Evolutionary conservation across 2,329 filamentous ascomycete species (phyloP).

Genomic region (Paecilomyces formosus): DNA sequence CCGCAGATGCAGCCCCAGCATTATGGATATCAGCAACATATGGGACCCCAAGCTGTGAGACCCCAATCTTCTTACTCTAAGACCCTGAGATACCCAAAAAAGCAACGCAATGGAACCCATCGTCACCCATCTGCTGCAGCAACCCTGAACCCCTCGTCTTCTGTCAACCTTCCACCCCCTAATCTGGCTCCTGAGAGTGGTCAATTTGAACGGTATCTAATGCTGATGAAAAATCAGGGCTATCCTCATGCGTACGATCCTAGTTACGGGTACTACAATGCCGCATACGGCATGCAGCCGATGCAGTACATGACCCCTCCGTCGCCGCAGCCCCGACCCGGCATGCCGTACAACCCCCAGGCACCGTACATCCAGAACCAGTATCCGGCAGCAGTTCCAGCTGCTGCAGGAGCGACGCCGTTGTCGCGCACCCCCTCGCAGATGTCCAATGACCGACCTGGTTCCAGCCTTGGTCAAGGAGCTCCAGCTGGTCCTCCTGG

Average conservation of each 20-base stretch:
- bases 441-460: constrained; percentile 60
- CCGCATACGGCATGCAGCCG: constrained; percentile 32
- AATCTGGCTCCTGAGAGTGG: constrained; percentile 63
- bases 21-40: constrained; percentile 50
- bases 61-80: constrained; percentile 28
- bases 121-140: constrained; percentile 10
- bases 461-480: constrained; percentile 55
- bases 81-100: constrained; percentile 24
- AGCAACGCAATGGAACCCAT: constrained; percentile 19
- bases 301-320: constrained; percentile 36
- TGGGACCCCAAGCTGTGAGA: constrained; percentile 56
- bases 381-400: constrained; percentile 39
- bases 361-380: constrained; percentile 44
- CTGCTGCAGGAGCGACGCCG: constrained; percentile 51
- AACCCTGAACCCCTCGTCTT: constrained; percentile 14
- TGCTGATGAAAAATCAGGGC: constrained; percentile 56
- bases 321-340: constrained; percentile 40
- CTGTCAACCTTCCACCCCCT: constrained; percentile 28
- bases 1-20: constrained; percentile 56
- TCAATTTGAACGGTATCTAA: constrained; percentile 68
- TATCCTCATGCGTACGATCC: constrained; percentile 50
- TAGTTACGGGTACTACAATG: constrained; percentile 36
- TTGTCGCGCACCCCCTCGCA: constrained; percentile 84
- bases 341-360: constrained; percentile 43
- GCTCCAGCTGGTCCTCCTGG: constrained; percentile 44